phyloP scores from a whole-genome alignment of 176 grass and related monocot genomes.

The Puya raimondii region DNA sequence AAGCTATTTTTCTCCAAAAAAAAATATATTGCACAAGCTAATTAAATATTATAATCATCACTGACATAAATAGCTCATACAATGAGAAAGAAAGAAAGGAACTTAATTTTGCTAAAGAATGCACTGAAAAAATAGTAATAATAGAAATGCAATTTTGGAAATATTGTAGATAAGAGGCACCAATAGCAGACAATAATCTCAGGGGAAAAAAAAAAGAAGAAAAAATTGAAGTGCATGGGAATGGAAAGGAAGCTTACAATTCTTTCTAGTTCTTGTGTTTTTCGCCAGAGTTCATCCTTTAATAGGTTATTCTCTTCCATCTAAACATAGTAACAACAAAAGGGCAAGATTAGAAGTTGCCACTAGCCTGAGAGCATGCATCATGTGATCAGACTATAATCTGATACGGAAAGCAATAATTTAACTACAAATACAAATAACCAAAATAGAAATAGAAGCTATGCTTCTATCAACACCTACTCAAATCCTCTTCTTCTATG shows the following conservation, averaged over 20 bases:
- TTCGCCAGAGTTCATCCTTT: constrained; percentile 61
- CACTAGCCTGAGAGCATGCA: constrained; percentile 1
- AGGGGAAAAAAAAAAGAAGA: too few relatives aligned
- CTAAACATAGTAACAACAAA: constrained; percentile 20
- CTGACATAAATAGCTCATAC: background rate
- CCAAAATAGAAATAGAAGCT: too few relatives aligned
- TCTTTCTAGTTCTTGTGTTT: constrained; percentile 53
- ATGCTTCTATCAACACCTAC: too few relatives aligned
- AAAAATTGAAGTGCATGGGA: constrained; percentile 1
- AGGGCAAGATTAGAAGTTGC: background rate
- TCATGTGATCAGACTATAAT: background rate
- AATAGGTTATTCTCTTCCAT: constrained; percentile 66
- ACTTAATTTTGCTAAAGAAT: background rate
- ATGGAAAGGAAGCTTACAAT: constrained; percentile 31
- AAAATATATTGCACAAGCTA: too few relatives aligned
- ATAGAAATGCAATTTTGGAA: background rate
- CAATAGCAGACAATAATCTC: too few relatives aligned
- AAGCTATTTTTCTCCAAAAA: too few relatives aligned
- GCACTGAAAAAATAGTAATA: background rate
- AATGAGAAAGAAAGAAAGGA: constrained; percentile 4
- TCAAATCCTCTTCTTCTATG: too few relatives aligned
- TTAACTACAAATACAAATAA: too few relatives aligned
- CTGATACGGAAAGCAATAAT: background rate
- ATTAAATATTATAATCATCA: background rate
- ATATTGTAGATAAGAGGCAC: background rate